Base-by-base conservation (phyloP, 352 stramenopile species). In the Globisporangium echinulatum region DNA sequence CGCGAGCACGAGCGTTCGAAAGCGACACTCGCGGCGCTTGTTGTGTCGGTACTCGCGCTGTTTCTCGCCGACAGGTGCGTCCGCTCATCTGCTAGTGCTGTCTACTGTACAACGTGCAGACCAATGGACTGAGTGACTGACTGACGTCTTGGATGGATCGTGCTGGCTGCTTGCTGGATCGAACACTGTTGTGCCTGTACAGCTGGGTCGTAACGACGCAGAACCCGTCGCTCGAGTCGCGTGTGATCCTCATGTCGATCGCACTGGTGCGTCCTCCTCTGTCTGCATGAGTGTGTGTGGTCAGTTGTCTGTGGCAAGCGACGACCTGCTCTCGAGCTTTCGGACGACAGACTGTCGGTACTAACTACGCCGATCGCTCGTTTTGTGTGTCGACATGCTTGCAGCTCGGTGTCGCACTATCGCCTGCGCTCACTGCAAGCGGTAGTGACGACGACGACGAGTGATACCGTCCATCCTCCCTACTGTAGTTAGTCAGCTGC, bases 231-330 rank as follows among this genome's bases (percentile, higher is more conserved):
- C 57, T 82, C 46, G 71, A 82, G 38, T 85, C 76, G 15, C 82
- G 82, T 47, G 79, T 90, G 39, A 79, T 79, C 59, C 74, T 92
- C 53, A 92, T 90, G 82, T 92, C 79, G 37, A 56, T 82, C 46
- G 77, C 82, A 39, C 70, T 82, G 66, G 81, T 90, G 65, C 67
- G 78, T 80, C 38, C 40, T 14, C 38, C 10, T 50, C 15, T 25
- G 25, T 25, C 25, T 25, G 25, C 25, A 25, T 25, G 25, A 25
- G 25, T 25, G 25, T 25, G 25, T 25, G 25, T 25, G 25, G 25
- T 25, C 25, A 25, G 25, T 25, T 25, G 25, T 25, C 25, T 25
- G 25, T 25, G 25, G 25, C 25, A 25, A 25, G 25, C 25, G 25
- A 25, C 25, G 25, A 25, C 25, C 25, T n/a, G 17, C 10, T 25